phyloP scores from a whole-genome alignment of 1,284 basidiomycete genomes.

The Marasmius fiardii region DNA sequence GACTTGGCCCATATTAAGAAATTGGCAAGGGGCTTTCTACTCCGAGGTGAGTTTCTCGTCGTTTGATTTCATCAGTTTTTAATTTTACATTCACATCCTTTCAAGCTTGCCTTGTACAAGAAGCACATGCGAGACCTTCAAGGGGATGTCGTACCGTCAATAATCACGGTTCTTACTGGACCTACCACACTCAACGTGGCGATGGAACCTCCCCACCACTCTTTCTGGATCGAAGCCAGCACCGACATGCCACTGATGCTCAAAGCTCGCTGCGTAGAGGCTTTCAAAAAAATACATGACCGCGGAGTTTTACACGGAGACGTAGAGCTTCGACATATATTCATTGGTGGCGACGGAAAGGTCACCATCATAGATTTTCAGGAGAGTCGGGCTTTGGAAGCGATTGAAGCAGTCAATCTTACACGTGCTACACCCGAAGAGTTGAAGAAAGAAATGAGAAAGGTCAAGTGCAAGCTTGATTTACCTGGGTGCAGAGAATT shows the following conservation, averaged over 20 bases:
- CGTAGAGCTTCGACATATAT: conserved; percentile 49
- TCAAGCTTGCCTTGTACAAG: conserved; percentile 39
- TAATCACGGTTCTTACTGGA: conserved; percentile 48
- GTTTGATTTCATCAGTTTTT: conserved; percentile 14
- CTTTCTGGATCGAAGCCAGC: conserved; percentile 56
- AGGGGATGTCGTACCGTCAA: conserved; percentile 46
- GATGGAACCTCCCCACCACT: conserved; percentile 50
- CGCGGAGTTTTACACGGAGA: conserved; percentile 49
- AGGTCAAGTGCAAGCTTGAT: conserved; percentile 51
- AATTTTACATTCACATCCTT: conserved; percentile 16
- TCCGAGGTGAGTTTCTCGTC: conserved; percentile 30
- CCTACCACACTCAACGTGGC: conserved; percentile 38
- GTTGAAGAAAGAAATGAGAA: conserved; percentile 50
- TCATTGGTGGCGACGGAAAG: conserved; percentile 52
- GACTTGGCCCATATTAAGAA: conserved; percentile 33
- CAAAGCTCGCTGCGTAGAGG: conserved; percentile 45
- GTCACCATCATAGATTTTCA: conserved; percentile 60
- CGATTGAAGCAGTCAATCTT: conserved; percentile 35
- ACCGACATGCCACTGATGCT: conserved; percentile 46
- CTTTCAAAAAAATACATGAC: conserved; percentile 46
- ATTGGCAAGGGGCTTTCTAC: conserved; percentile 38
- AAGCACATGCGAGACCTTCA: conserved; percentile 47
- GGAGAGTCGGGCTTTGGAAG: conserved; percentile 35
- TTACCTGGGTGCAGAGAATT: conserved; percentile 23
- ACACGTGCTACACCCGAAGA: conserved; percentile 34